Evolutionary conservation across 164 flowering plant species (phyloP).

Genomic region (Vitis labrusca): DNA sequence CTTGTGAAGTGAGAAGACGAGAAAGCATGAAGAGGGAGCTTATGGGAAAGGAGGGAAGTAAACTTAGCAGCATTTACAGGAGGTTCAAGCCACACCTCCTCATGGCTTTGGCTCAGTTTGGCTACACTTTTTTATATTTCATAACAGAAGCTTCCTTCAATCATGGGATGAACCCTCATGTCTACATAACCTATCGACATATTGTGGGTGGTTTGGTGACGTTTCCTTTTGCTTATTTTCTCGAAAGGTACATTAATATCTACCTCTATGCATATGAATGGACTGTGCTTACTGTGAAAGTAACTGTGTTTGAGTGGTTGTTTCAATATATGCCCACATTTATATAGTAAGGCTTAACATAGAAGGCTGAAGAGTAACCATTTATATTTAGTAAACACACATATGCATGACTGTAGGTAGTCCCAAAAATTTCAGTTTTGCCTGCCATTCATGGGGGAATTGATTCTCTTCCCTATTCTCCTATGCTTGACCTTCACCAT

Average conservation of each 20-base stretch:
- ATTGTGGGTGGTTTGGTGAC: conserved; percentile 47
- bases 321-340: no score
- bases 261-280: background rate
- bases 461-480: no score
- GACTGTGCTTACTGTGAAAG: no score
- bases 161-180: conserved; percentile 85
- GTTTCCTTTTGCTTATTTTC: conserved; percentile 76
- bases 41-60: conserved; percentile 15
- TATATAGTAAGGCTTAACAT: no score
- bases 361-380: background rate
- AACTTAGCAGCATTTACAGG: conserved; percentile 11
- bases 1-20: background rate
- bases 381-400: no score
- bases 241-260: conserved; percentile 56
- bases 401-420: no score
- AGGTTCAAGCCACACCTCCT: conserved; percentile 68
- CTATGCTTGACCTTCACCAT: no score
- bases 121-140: conserved; percentile 66
- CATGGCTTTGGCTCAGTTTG: conserved; percentile 64
- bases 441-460: no score
- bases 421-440: no score
- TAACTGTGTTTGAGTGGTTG: no score
- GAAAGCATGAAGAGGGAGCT: background rate
- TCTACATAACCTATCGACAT: conserved; percentile 68
- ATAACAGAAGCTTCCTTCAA: conserved; percentile 83